Percentiles rank a stretch among this genome's conserved stretches.
Conservation (phyloP, 495 filamentous ascomycete species). For the Aspergillus affinis region DNA sequence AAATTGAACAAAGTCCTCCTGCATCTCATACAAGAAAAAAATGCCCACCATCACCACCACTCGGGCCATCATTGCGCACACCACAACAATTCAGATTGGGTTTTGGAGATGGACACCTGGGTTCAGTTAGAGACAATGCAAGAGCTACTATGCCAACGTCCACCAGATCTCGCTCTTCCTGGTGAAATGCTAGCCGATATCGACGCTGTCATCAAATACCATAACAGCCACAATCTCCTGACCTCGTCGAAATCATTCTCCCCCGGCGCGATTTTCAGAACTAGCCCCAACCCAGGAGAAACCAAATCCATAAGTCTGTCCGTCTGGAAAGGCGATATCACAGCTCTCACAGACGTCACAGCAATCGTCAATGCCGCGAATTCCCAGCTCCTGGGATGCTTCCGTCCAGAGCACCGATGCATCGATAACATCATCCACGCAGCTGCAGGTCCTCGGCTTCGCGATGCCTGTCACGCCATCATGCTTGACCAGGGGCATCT, state of each 20-base stretch:
- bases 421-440: conserved; percentile 33
- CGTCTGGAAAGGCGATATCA: conserved; percentile 30
- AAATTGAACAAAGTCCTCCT: background rate
- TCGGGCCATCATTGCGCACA: background rate
- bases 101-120: conserved; percentile 19
- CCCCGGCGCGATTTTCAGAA: background rate
- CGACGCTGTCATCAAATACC: conserved; percentile 20
- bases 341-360: conserved; percentile 21
- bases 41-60: background rate
- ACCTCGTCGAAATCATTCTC: conserved; percentile 17
- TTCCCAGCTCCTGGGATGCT: conserved; percentile 22
- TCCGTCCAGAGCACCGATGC: conserved; percentile 26
- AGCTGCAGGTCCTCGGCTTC: conserved; percentile 25
- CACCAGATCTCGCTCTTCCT: conserved; percentile 8
- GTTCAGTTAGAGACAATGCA: conserved; percentile 18
- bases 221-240: conserved; percentile 16
- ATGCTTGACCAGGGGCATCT: conserved; percentile 16
- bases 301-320: conserved; percentile 3
- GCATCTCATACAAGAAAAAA: conserved; percentile 2
- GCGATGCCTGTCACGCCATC: conserved; percentile 21
- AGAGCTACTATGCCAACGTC: conserved; percentile 15
- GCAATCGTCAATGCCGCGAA: conserved; percentile 31
- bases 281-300: background rate
- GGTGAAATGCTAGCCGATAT: conserved; percentile 12
- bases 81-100: conserved; percentile 9